Evolutionary conservation across 441 rosid species (phyloP).

Genomic region (Brassica hybrid): DNA sequence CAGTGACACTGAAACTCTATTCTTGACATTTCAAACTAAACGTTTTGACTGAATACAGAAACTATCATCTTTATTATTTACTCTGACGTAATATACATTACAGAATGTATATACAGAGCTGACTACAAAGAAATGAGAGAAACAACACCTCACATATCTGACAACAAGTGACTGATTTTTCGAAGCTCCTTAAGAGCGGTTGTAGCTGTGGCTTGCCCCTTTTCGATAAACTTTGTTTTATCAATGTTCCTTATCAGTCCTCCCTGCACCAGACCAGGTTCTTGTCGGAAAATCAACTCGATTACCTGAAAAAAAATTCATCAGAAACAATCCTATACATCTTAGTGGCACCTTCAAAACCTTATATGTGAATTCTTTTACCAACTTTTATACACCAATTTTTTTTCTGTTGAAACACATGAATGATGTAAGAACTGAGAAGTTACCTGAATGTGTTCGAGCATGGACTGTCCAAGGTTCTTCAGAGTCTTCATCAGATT

Average conservation of each 20-base stretch:
- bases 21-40: too few species aligned
- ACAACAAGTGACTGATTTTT: constrained; percentile 79
- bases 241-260: constrained; percentile 56
- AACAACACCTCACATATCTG: constrained; percentile 66
- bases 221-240: constrained; percentile 62
- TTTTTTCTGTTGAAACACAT: constrained; percentile 10
- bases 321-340: constrained; percentile 12
- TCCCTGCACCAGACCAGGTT: constrained; percentile 55
- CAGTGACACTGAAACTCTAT: too few species aligned
- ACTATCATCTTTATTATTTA: too few species aligned
- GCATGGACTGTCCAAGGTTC: constrained; percentile 83
- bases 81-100: constrained; percentile 24
- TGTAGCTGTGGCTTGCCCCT: constrained; percentile 76
- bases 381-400: not conserved
- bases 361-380: not conserved
- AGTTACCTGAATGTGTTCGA: constrained; percentile 84
- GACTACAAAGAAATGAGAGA: constrained; percentile 21
- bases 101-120: constrained; percentile 50
- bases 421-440: not conserved
- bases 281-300: constrained; percentile 82
- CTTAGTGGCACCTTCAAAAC: not conserved
- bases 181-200: constrained; percentile 83
- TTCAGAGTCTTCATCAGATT: constrained; percentile 62
- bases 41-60: too few species aligned
- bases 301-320: constrained; percentile 55